A percentile compares a stretch with the other conserved stretches of the same genome.
These are phyloP conservation scores for Nemania sp. DNA, from an alignment of 2,329 filamentous ascomycete species.

Conservation along the genomic window DNA sequence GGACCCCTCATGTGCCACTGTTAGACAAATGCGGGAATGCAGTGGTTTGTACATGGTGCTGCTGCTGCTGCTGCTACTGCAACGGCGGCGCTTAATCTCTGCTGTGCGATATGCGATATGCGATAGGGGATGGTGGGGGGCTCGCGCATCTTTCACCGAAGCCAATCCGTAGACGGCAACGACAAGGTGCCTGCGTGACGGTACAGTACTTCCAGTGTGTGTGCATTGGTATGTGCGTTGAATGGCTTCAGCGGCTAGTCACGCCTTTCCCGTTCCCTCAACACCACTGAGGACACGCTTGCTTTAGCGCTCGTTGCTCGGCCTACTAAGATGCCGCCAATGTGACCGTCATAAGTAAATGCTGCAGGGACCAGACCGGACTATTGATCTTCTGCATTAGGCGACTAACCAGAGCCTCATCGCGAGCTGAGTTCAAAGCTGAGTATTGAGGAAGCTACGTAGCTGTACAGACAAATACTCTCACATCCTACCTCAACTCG, in stretches of 20 bases:
- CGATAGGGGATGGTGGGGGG: slow-evolving; percentile 16
- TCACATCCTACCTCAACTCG: not conserved
- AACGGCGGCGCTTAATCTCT: slow-evolving; percentile 31
- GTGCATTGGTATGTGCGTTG: slow-evolving; percentile 1
- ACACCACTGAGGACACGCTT: slow-evolving; percentile 17
- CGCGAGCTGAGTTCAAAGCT: slow-evolving; percentile 12
- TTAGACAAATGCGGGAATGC: slow-evolving; percentile 18
- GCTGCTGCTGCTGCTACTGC: slow-evolving; percentile 13
- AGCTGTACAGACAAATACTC: not conserved
- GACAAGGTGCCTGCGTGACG: not conserved
- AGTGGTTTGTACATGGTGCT: slow-evolving; percentile 15
- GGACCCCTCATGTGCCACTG: slow-evolving; percentile 9
- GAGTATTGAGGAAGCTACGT: not conserved
- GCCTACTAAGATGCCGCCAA: slow-evolving; percentile 12
- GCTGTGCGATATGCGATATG: slow-evolving; percentile 11
- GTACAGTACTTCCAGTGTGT: no score
- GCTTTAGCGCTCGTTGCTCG: slow-evolving; percentile 22
- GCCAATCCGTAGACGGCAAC: slow-evolving; percentile 6
- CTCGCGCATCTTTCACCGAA: slow-evolving; percentile 26
- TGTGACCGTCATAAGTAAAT: slow-evolving; percentile 17
- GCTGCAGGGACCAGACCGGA: slow-evolving; percentile 8
- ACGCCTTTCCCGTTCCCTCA: slow-evolving; percentile 17
- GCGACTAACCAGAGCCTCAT: slow-evolving; percentile 29
- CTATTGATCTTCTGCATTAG: slow-evolving; percentile 26
- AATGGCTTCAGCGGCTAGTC: slow-evolving; percentile 15